Conservation (phyloP, 192 early-diverging fungal species). For the Coemansia sp. region DNA sequence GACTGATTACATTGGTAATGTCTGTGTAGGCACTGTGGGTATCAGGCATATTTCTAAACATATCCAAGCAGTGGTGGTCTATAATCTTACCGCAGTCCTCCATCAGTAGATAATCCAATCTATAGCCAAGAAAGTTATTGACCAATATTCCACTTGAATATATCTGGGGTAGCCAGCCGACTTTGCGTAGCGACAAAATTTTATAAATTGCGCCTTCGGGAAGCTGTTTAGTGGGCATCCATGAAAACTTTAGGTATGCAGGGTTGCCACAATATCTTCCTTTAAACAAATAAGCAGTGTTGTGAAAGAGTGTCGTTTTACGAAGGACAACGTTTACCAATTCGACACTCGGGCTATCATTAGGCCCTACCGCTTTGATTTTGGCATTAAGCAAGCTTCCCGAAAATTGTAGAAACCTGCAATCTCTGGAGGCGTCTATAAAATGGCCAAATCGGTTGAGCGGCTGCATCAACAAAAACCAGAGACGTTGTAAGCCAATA, state of each 20-base stretch:
- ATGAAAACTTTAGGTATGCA: not conserved
- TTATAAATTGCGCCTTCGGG: conserved; percentile 20
- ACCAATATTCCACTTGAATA: conserved; percentile 10
- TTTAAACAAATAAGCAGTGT: not conserved
- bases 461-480: conserved; percentile 9
- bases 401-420: not conserved
- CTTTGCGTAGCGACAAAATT: not conserved
- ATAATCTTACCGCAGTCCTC: conserved; percentile 18
- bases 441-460: not conserved
- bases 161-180: not conserved
- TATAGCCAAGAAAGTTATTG: conserved; percentile 13
- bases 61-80: too few species aligned
- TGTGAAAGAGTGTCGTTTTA: not conserved
- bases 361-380: not conserved
- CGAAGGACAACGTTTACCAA: not conserved
- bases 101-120: conserved; percentile 14
- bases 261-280: not conserved
- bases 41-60: too few species aligned
- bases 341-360: not conserved
- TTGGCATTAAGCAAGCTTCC: not conserved
- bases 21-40: too few species aligned
- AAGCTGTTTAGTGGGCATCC: not conserved
- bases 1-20: too few species aligned
- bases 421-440: not conserved
- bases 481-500: not conserved